Evolutionary conservation across 2,329 filamentous ascomycete species (phyloP), one percentile per base, ranked within the genome.

Genomic region (Sarocladium brachiariae): DNA sequence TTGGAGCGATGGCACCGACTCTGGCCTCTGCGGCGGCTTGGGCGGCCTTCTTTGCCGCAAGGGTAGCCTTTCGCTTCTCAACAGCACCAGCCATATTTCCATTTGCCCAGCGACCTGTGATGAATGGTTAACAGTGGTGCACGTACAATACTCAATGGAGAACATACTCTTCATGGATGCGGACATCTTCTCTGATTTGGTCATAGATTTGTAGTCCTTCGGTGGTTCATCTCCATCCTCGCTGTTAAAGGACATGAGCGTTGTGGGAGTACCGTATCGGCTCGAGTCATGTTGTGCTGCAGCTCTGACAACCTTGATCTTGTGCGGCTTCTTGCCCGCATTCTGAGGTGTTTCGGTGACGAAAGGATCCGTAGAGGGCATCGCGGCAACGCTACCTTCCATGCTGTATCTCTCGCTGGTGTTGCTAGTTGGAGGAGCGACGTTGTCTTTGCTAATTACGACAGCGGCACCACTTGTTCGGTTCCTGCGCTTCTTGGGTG

Each of bases 101-200:
- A 25, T 77, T 79, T 43, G 75, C 74, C 79, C 79, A 83, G 52
- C 79, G 76, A 54, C 74, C 77, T 80, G 55, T 10, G 11, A n/a
- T 6, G 9, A 10, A 4, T 35, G 16, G 37, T 39, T 38, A 46
- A n/a, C n/a, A n/a, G n/a, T n/a, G n/a, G n/a, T n/a, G n/a, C n/a
- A n/a, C n/a, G n/a, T n/a, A 16, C 19, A 38, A 35, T 27, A 19
- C 10, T 18, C 16, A 6, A 41, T 2, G n/a, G 24, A 19, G 47
- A 30, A 51, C 73, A 67, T 69, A 81, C 79, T 77, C 68, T 80
- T 80, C 79, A 83, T 83, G 2, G 78, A 81, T 16, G 73, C 73
- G n/a, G 76, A 80, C 78, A 83, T 82, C 70, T 83, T 83, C 65
- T 83, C 78, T 25, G 77, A 80, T 66, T 83, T 83, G 45, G 77